Percentiles rank a stretch among this genome's conserved stretches.
Conservation (phyloP, 768 basidiomycete species). For the Infundibulicybe gibba region DNA sequence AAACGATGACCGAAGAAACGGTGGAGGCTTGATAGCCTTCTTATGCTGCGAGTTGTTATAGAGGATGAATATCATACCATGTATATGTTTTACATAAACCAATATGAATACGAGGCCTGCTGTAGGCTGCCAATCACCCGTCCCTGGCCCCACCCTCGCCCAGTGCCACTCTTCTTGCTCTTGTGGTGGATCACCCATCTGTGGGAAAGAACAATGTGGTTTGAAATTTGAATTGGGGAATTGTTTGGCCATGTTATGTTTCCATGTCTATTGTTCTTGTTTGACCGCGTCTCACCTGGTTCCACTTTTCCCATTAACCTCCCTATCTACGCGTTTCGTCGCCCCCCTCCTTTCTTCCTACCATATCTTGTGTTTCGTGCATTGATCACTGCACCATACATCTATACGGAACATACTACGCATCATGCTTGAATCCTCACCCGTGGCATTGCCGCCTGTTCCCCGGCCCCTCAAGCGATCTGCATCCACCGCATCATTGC, state of each 20-base stretch:
- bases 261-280: constrained; percentile 1
- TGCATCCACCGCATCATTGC: constrained; percentile 59
- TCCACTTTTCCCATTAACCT: neutral
- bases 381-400: neutral
- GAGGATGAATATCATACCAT: too few relatives aligned
- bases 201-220: too few relatives aligned
- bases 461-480: constrained; percentile 54
- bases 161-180: too few relatives aligned
- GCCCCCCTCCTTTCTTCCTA: neutral
- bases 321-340: neutral
- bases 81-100: too few relatives aligned
- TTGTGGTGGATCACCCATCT: too few relatives aligned
- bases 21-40: too few relatives aligned
- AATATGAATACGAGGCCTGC: too few relatives aligned
- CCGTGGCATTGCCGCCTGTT: constrained; percentile 25
- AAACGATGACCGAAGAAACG: neutral
- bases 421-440: constrained; percentile 28
- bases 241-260: neutral
- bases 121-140: too few relatives aligned
- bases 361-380: neutral
- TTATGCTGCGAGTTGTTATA: too few relatives aligned
- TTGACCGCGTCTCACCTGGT: neutral
- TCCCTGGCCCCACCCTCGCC: too few relatives aligned
- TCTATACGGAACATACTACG: neutral
- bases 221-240: too few relatives aligned